phyloP scores from a whole-genome alignment of 768 basidiomycete species.

The Termitomyces sp. region DNA sequence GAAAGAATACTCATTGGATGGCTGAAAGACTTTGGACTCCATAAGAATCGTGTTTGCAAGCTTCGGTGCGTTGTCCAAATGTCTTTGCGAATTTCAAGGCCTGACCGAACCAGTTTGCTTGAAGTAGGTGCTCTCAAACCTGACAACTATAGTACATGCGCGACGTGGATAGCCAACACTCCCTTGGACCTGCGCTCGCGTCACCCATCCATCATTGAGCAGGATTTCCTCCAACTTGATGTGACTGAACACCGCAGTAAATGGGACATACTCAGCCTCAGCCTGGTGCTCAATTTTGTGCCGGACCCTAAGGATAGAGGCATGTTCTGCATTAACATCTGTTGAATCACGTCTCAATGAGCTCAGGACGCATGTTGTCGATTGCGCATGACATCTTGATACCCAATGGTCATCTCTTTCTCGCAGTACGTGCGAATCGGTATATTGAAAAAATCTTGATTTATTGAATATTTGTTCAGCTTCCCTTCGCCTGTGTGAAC shows the following conservation, averaged over 20 bases:
- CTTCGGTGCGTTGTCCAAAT: slow-evolving; percentile 25
- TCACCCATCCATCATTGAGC: slow-evolving; percentile 77
- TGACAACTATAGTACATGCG: slow-evolving; percentile 67
- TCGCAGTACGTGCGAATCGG: slow-evolving; percentile 46
- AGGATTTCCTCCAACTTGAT: slow-evolving; percentile 76
- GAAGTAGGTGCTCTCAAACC: slow-evolving; percentile 87
- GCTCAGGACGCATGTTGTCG: slow-evolving; percentile 63
- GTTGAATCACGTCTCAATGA: neutral
- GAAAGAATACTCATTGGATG: slow-evolving; percentile 75
- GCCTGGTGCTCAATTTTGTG: slow-evolving; percentile 88
- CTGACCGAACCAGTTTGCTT: slow-evolving; percentile 49
- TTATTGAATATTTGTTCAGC: slow-evolving; percentile 30
- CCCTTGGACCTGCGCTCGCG: slow-evolving; percentile 84
- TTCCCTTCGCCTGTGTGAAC: slow-evolving; percentile 77
- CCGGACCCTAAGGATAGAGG: slow-evolving; percentile 73
- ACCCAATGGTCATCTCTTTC: slow-evolving; percentile 55
- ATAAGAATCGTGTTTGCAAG: slow-evolving; percentile 17
- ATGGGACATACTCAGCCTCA: slow-evolving; percentile 83
- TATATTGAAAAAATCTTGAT: neutral
- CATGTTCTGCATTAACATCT: slow-evolving; percentile 20
- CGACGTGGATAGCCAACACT: slow-evolving; percentile 64
- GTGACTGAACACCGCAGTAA: slow-evolving; percentile 36
- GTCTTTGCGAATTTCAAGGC: neutral
- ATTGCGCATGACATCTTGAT: slow-evolving; percentile 53
- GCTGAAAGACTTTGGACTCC: slow-evolving; percentile 52